These are phyloP conservation scores for Ricinus communis DNA, from an alignment of 345 rosid genomes.

Conservation along the genomic window DNA sequence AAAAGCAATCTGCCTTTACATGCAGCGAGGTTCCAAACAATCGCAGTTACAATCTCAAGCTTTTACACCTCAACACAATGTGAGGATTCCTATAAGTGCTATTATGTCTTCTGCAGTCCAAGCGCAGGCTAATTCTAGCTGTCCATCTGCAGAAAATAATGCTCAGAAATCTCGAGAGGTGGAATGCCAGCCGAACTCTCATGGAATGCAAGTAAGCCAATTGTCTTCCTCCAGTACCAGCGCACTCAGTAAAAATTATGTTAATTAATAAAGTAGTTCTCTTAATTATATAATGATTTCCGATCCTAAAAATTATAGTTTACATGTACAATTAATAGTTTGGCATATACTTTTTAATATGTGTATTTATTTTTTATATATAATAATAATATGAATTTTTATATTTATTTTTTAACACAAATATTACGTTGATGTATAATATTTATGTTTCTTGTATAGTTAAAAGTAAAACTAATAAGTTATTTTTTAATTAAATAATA, in stretches of 20 bases:
- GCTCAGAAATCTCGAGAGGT: slow-evolving; percentile 46
- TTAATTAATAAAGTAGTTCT: too few species aligned
- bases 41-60: slow-evolving; percentile 51
- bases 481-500: too few species aligned
- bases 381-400: too few species aligned
- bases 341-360: too few species aligned
- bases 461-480: too few species aligned
- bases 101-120: slow-evolving; percentile 42
- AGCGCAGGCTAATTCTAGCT: slow-evolving; percentile 38
- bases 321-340: too few species aligned
- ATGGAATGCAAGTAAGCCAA: slow-evolving; percentile 50
- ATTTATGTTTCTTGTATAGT: too few species aligned
- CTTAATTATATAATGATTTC: too few species aligned
- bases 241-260: slow-evolving; percentile 41
- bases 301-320: too few species aligned
- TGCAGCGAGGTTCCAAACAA: slow-evolving; percentile 56
- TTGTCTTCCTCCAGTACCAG: slow-evolving; percentile 45
- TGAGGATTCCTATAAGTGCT: slow-evolving; percentile 40
- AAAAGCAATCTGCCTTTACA: slow-evolving; percentile 16
- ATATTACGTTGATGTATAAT: too few species aligned
- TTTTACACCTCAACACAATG: slow-evolving; percentile 45
- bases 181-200: slow-evolving; percentile 53
- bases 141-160: slow-evolving; percentile 41
- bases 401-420: too few species aligned
- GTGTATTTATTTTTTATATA: too few species aligned